These are phyloP conservation scores for Euphorbia schlechtendalii DNA, from an alignment of 441 rosid genomes.

Conservation along the genomic window DNA sequence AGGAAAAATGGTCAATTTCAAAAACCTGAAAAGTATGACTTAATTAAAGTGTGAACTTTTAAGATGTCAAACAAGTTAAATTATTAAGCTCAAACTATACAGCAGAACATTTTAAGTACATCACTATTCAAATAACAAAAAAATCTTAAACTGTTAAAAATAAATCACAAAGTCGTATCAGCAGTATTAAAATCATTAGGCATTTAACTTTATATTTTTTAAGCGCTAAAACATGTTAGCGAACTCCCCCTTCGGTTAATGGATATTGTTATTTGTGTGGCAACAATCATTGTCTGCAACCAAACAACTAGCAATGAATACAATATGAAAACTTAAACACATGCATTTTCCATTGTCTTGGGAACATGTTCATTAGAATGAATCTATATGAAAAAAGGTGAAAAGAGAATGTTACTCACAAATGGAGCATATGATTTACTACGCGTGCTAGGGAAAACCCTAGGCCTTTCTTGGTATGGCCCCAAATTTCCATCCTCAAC, in stretches of 20 bases:
- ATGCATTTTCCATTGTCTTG: not conserved
- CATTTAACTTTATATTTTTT: not conserved
- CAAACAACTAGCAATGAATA: not conserved
- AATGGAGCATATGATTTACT: conserved; percentile 64
- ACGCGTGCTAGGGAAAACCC: conserved; percentile 92
- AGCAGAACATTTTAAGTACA: not conserved
- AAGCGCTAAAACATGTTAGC: not conserved
- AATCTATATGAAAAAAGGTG: not conserved
- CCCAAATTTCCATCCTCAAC: conserved; percentile 70
- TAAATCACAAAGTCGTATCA: not conserved
- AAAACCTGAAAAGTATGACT: too few species aligned
- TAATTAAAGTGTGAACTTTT: not conserved
- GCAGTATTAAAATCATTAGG: not conserved
- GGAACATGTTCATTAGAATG: not conserved
- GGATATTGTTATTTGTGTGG: not conserved
- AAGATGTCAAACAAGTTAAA: not conserved
- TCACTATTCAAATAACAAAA: not conserved
- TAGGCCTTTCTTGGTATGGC: conserved; percentile 69
- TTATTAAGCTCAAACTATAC: not conserved
- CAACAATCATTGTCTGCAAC: not conserved
- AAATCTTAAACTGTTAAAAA: not conserved
- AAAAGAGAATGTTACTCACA: conserved; percentile 32
- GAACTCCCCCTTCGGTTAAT: not conserved
- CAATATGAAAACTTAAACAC: not conserved
- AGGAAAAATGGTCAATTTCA: not conserved